A percentile compares a stretch with the other conserved stretches of the same genome.
Evolutionary conservation across 2,329 filamentous ascomycete species (phyloP).

Genomic region (Fusarium proliferatum): DNA sequence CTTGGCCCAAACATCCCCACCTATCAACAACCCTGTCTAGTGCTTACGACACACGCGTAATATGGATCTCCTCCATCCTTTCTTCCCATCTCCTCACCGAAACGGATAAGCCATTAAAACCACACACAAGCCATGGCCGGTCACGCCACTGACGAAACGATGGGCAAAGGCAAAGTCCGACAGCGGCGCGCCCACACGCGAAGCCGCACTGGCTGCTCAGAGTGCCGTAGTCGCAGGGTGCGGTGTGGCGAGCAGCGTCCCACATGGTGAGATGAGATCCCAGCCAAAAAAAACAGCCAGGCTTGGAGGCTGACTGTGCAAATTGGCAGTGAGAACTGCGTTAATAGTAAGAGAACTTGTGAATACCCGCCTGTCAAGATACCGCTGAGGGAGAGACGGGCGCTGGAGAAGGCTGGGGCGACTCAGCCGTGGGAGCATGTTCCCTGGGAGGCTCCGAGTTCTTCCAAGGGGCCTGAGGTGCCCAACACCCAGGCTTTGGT

Average conservation of each 20-base stretch:
- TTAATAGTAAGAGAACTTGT: not conserved
- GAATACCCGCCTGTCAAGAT: conserved; percentile 12
- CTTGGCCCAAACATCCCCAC: not conserved
- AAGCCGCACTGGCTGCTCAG: conserved; percentile 12
- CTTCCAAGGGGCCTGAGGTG: not conserved
- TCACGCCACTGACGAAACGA: not conserved
- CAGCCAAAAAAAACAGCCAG: not conserved
- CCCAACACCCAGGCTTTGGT: not conserved
- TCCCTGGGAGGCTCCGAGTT: not conserved
- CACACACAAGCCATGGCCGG: not conserved
- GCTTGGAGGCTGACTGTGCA: not conserved
- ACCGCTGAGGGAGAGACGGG: conserved; percentile 14
- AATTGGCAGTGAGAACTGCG: conserved; percentile 9
- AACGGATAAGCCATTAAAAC: not conserved
- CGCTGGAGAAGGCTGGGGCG: conserved; percentile 3
- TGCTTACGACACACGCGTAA: not conserved
- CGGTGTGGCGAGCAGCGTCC: conserved; percentile 22
- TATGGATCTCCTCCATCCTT: not conserved
- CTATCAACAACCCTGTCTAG: conserved; percentile 4
- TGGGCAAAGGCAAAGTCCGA: not conserved
- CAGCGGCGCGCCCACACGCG: conserved; percentile 18
- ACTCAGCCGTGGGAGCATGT: conserved; percentile 7
- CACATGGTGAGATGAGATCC: conserved; percentile 4
- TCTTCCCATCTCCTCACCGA: not conserved
- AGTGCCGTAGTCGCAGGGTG: conserved; percentile 15